Base-by-base conservation (phyloP, 2,329 filamentous ascomycete species). In the Aspergillus fructus region DNA sequence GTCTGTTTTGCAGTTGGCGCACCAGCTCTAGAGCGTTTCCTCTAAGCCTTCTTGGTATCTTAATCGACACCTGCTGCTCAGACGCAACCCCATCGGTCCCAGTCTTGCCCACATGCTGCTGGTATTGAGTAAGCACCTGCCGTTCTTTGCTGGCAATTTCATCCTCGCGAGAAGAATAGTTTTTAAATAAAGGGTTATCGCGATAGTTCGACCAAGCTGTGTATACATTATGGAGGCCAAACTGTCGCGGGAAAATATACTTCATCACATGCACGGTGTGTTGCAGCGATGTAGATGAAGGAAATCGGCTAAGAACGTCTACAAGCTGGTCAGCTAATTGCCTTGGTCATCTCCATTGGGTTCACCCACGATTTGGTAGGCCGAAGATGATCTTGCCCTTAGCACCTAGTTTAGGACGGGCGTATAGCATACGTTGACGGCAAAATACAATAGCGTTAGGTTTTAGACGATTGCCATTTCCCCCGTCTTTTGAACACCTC, bases 181-280 rank as follows among this genome's bases (percentile, higher is more conserved):
- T 92, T 67, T 91, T 90, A 67, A 93, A 87, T 24, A 83, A 83
- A 65, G 93, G 89, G 0, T 85, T 79, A 0, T 90, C 84, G 49
- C 76, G 82, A 21, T 69, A 71, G 69, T 94, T 83, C 15, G 89
- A 81, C 3, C 78, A 76, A 5, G 87, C 90, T 0, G 87, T 91
- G 70, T 97, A 97, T n/a, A 89, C 91, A 73, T 97, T 99, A 69
- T 96, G 91, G 3, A 99, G 78, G 13, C 85, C 85, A 68, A 96
- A 97, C 68, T 97, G 93, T 11, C 88, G 83, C 33, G 94, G 94
- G 65, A 99, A 99, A 1, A 99, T 87, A 73, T 97, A 93, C 79
- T 93, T 94, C 83, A 96, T 85, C 19, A 96, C 75, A 64, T 89
- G 90, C 11, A 86, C 68, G 0, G 86, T 89, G 61, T 88, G 83